phyloP scores from a whole-genome alignment of 2,329 filamentous ascomycete genomes.

The Kalaharituber pfeilii region DNA sequence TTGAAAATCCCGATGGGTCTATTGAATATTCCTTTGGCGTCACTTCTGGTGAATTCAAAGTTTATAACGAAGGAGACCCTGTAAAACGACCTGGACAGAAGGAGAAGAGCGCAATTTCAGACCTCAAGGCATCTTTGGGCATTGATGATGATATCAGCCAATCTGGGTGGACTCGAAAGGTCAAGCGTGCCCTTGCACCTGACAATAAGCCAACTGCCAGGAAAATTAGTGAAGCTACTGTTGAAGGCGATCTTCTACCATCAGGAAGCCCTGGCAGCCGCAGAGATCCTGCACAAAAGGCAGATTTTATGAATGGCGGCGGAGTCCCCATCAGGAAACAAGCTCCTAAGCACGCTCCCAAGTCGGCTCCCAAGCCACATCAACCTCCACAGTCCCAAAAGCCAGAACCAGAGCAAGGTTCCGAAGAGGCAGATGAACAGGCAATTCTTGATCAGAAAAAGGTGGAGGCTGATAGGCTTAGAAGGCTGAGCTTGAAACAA shows the following conservation, averaged over 20 bases:
- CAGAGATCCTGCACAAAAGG: neutral
- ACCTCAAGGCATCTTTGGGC: neutral
- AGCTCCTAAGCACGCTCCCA: neutral
- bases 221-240: neutral
- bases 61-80: slow-evolving; percentile 1
- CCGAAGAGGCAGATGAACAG: neutral
- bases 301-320: neutral
- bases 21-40: slow-evolving; percentile 1
- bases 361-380: neutral
- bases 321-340: neutral
- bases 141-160: neutral
- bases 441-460: neutral
- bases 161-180: neutral
- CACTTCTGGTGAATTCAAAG: neutral
- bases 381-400: neutral
- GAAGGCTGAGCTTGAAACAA: neutral
- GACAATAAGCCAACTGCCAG: neutral
- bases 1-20: slow-evolving; percentile 1
- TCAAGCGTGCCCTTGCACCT: neutral
- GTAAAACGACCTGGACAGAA: neutral
- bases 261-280: neutral
- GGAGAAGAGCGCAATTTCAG: neutral
- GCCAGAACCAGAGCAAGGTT: neutral
- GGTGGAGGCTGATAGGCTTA: neutral
- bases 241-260: neutral